Conservation (phyloP, 176 grass and related monocot species). For the Alloteropsis semialata region DNA sequence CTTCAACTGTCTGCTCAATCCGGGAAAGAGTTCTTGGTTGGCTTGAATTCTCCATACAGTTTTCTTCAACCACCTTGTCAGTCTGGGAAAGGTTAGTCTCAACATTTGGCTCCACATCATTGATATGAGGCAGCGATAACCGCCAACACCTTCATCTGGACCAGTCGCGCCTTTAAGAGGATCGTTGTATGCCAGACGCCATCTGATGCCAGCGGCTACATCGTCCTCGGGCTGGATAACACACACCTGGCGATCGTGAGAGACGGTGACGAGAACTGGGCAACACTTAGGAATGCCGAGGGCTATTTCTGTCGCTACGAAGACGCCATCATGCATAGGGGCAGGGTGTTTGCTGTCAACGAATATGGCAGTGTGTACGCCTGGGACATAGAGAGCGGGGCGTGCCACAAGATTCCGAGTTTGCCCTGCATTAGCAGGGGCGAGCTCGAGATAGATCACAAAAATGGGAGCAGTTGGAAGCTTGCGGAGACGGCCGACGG, state of each 20-base stretch:
- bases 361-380: accelerated
- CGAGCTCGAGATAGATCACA: background rate
- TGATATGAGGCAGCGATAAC: conserved; percentile 31
- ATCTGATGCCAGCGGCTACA: background rate
- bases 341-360: background rate
- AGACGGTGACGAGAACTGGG: background rate
- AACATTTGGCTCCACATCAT: conserved; percentile 34
- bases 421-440: background rate
- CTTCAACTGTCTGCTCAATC: conserved; percentile 17
- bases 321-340: background rate
- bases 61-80: conserved; percentile 31
- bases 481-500: background rate
- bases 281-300: background rate
- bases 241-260: background rate
- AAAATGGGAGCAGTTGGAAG: background rate
- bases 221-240: background rate
- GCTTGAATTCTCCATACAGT: conserved; percentile 9
- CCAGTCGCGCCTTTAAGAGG: background rate
- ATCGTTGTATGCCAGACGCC: background rate
- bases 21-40: conserved; percentile 1
- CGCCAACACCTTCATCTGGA: too few species aligned
- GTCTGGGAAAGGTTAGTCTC: conserved; percentile 25
- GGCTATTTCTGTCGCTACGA: background rate
- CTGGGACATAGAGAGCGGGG: too few species aligned
- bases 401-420: too few species aligned